These are phyloP conservation scores for Teunomyces cretensis DNA, from an alignment of 805 yeast species.

Conservation along the genomic window DNA sequence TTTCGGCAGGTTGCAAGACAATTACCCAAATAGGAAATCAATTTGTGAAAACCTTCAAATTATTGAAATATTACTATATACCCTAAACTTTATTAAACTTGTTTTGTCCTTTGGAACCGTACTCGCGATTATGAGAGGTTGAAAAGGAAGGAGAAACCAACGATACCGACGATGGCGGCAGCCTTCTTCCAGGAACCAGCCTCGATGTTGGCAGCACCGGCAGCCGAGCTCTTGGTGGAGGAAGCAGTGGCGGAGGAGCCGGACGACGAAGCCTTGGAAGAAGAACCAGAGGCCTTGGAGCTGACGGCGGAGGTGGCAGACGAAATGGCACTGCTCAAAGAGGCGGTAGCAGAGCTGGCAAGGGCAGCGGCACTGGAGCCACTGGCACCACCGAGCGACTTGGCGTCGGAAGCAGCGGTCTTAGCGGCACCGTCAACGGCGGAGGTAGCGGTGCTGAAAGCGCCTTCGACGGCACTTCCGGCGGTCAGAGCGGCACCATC, in stretches of 20 bases:
- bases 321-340: constrained; percentile 15
- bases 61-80: constrained; percentile 1
- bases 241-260: constrained; percentile 9
- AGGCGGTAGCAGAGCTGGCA: constrained; percentile 10
- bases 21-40: not conserved
- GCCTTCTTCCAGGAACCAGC: constrained; percentile 37
- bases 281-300: constrained; percentile 10
- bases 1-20: not conserved
- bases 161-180: constrained; percentile 33
- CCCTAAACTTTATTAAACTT: not conserved
- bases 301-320: constrained; percentile 13
- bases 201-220: constrained; percentile 18
- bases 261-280: constrained; percentile 11
- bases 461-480: constrained; percentile 13
- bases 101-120: not conserved
- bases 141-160: constrained; percentile 35
- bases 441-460: constrained; percentile 9
- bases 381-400: constrained; percentile 7
- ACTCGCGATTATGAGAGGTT: constrained; percentile 15
- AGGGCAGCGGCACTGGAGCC: constrained; percentile 14
- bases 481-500: constrained; percentile 14
- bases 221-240: constrained; percentile 14
- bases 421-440: constrained; percentile 15
- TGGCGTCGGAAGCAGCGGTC: constrained; percentile 9
- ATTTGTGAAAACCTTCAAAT: not conserved